phyloP scores from a whole-genome alignment of 2,329 filamentous ascomycete species.

The Cladophialophora immunda region DNA sequence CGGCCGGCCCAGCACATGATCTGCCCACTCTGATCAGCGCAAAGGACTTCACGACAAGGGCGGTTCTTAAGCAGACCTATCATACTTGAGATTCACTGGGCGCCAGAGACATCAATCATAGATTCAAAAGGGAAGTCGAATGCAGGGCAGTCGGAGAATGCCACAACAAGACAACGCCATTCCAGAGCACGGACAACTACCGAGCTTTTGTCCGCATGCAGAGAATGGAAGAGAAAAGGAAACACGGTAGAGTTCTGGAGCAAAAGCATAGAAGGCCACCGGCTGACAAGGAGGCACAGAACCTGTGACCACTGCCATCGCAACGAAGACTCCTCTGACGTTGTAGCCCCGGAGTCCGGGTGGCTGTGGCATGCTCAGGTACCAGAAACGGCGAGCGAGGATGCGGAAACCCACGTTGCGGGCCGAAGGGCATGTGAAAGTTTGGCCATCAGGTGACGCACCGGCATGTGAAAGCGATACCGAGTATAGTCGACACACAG shows the following conservation, averaged over 20 bases:
- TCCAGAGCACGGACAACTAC: conserved; percentile 29
- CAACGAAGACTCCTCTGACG: conserved; percentile 9
- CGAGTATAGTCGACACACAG: no score
- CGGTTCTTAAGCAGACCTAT: conserved; percentile 28
- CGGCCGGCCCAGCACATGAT: conserved; percentile 90
- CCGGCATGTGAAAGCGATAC: conserved; percentile 14
- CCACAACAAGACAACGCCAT: conserved; percentile 30
- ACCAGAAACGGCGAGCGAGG: conserved; percentile 1
- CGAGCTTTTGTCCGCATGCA: conserved; percentile 7
- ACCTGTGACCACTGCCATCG: conserved; percentile 11
- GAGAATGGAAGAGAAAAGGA: not conserved
- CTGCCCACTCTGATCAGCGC: conserved; percentile 51
- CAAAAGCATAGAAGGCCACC: conserved; percentile 7
- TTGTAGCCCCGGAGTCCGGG: conserved; percentile 3
- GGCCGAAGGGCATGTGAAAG: conserved; percentile 28
- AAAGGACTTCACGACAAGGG: not conserved
- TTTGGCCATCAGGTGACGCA: conserved; percentile 14
- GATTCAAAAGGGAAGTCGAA: conserved; percentile 2
- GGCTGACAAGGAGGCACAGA: conserved; percentile 3
- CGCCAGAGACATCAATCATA: conserved; percentile 16
- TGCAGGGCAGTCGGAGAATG: conserved; percentile 18
- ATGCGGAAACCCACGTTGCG: conserved; percentile 10
- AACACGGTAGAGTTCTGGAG: not conserved
- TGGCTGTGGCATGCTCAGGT: conserved; percentile 11
- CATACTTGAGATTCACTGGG: conserved; percentile 22